Evolutionary conservation across 306 rosid species (phyloP), one percentile per base, ranked within the genome.

Genomic region (Vigna reflexopilosa): DNA sequence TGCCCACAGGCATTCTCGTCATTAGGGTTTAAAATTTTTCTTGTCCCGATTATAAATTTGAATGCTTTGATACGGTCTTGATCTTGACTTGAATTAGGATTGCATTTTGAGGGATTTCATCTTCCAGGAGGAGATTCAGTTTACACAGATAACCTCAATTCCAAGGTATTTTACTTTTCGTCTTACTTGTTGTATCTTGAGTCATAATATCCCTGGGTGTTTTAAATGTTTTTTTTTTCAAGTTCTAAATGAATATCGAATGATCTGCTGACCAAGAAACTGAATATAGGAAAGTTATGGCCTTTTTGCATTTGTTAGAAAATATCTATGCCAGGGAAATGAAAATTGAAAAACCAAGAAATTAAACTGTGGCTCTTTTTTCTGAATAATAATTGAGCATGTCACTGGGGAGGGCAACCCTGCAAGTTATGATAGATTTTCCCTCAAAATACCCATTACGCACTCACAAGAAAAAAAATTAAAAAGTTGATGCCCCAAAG

Each of bases 71-170:
- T 30, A 17, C 63, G 51, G 11, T 48, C 71, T 61, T 32, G 50
- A 6, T 75, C 38, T 24, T 50, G 64, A 51, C 3, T 45, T 61
- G 45, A 24, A 76, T 36, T 64, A 44, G 73, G 42, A 63, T 34
- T 49, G 22, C 62, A 19, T 75, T 62, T 49, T 9, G 36, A 47
- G 72, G 40, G n/a, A 48, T 75, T 61, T 75, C 61, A 49, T 15
- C 50, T 49, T 51, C 40, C 14, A 42, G 19, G n/a, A n/a, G 42
- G 48, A 51, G 49, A 52, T 71, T 71, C 76, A 5, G 38, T 72
- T 72, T 36, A 44, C 49, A 6, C 48, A 1, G 28, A 58, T 17
- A 58, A 16, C 58, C 48, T 47, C 59, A 74, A 45, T 63, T 50
- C 7, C 34, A 71, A 34, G 65, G 80, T 64, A 65, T 77, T 5